Evolutionary conservation across 495 filamentous ascomycete genomes (phyloP).

Genomic region (Lentithecium fluviatile): DNA sequence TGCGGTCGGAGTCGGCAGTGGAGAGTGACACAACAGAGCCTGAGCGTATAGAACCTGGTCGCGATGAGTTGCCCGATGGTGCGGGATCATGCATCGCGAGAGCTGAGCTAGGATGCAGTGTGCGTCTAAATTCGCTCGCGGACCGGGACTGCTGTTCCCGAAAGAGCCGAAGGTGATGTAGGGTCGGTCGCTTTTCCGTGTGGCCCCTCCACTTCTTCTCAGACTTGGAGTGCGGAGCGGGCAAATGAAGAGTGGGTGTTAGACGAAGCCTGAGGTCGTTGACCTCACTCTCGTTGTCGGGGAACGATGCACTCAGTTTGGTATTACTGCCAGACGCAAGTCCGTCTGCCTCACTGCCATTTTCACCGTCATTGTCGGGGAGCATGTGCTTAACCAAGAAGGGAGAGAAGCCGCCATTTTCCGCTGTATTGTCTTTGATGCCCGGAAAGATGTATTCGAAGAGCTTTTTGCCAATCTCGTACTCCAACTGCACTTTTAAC

Average conservation of each 20-base stretch:
- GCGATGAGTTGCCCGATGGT: constrained; percentile 17
- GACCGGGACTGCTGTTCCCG: constrained; percentile 11
- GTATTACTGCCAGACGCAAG: not conserved
- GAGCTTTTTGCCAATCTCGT: constrained; percentile 86
- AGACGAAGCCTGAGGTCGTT: constrained; percentile 75
- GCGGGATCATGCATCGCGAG: not conserved
- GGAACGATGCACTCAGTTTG: constrained; percentile 2
- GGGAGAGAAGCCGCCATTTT: constrained; percentile 67
- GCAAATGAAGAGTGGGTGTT: constrained; percentile 69
- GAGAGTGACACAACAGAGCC: constrained; percentile 51
- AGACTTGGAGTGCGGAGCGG: constrained; percentile 43
- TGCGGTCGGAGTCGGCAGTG: constrained; percentile 49
- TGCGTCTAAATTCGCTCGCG: constrained; percentile 11
- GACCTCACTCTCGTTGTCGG: constrained; percentile 49
- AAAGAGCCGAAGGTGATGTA: constrained; percentile 40
- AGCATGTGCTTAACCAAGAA: constrained; percentile 79
- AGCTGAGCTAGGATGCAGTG: constrained; percentile 17
- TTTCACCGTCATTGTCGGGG: constrained; percentile 60
- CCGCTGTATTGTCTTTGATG: constrained; percentile 57
- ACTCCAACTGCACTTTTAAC: constrained; percentile 89
- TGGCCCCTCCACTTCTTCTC: constrained; percentile 1
- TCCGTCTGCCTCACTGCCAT: constrained; percentile 46
- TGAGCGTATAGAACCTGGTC: constrained; percentile 52
- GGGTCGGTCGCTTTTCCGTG: constrained; percentile 16
- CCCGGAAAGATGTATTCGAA: constrained; percentile 98